Conservation (phyloP, 169 alveolate genomes). For the Plasmodium ovale region DNA sequence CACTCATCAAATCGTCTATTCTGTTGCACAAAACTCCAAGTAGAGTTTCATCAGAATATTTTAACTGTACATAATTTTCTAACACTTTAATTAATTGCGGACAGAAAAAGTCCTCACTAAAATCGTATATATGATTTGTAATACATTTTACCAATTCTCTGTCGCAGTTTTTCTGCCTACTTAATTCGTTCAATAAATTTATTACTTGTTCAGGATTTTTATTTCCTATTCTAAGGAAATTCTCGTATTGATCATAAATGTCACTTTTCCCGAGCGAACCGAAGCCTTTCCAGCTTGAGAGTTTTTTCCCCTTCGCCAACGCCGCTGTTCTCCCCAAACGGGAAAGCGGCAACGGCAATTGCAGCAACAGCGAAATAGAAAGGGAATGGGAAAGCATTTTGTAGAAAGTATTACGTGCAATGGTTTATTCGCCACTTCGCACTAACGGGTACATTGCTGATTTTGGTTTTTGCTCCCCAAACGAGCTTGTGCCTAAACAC, state of each 20-base stretch:
- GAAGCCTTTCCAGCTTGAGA: background rate
- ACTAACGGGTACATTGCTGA: too few species aligned
- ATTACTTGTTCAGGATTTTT: constrained; percentile 59
- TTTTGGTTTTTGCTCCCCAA: too few species aligned
- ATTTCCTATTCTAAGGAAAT: constrained; percentile 35
- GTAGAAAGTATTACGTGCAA: too few species aligned
- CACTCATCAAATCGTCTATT: constrained; percentile 24
- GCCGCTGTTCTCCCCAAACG: constrained; percentile 5
- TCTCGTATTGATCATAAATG: constrained; percentile 36
- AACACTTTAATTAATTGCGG: constrained; percentile 59
- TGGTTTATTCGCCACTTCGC: too few species aligned
- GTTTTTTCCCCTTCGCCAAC: background rate
- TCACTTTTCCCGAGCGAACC: constrained; percentile 16
- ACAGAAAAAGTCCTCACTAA: constrained; percentile 48
- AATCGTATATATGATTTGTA: constrained; percentile 62
- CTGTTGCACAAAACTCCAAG: constrained; percentile 48
- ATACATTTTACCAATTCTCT: constrained; percentile 33
- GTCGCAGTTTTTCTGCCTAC: constrained; percentile 22
- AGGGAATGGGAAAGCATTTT: background rate
- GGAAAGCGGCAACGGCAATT: background rate
- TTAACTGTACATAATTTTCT: constrained; percentile 55
- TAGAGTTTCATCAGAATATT: constrained; percentile 72
- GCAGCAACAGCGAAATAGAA: background rate
- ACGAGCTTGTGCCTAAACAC: too few species aligned
- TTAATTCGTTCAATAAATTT: constrained; percentile 1